Percentiles rank a stretch among this genome's conserved stretches.
These are phyloP conservation scores for Cadophora gregata DNA, from an alignment of 2,329 filamentous ascomycete species.

Conservation along the genomic window DNA sequence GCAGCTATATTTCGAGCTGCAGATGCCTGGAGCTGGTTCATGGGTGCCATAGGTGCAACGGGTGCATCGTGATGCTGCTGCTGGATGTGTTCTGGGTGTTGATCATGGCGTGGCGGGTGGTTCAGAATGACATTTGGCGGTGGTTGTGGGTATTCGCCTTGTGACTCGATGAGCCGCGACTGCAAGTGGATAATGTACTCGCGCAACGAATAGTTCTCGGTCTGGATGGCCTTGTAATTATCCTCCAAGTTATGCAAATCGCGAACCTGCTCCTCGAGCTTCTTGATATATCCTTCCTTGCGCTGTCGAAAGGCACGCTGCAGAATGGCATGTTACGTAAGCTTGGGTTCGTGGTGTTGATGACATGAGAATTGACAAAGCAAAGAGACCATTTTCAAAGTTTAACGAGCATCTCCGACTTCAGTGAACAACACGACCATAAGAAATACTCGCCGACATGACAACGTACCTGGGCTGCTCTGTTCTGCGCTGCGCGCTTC, in stretches of 20 bases:
- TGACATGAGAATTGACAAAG: conserved; percentile 48
- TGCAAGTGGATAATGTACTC: conserved; percentile 95
- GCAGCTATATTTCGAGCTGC: conserved; percentile 45
- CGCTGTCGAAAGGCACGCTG: conserved; percentile 96
- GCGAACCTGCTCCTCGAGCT: conserved; percentile 91
- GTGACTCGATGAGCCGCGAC: conserved; percentile 80
- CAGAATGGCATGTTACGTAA: conserved; percentile 44
- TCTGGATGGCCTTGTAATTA: conserved; percentile 79
- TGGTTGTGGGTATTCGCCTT: conserved; percentile 83
- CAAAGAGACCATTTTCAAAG: conserved; percentile 40
- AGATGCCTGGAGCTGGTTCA: conserved; percentile 46
- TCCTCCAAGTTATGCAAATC: conserved; percentile 78
- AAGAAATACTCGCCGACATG: conserved; percentile 9
- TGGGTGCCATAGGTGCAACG: conserved; percentile 45
- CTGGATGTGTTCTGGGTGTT: conserved; percentile 39
- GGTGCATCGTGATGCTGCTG: conserved; percentile 37
- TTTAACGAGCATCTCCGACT: conserved; percentile 35
- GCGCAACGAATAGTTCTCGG: conserved; percentile 87
- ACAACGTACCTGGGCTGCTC: conserved; percentile 85
- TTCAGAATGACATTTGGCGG: conserved; percentile 79
- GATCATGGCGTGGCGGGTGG: conserved; percentile 49
- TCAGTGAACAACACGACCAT: conserved; percentile 22
- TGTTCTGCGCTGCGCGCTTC: conserved; percentile 95
- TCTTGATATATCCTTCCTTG: conserved; percentile 98
- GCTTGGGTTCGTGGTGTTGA: conserved; percentile 38